These are phyloP conservation scores for Plasmodium sp. DNA, from an alignment of 169 alveolate genomes.

Conservation along the genomic window DNA sequence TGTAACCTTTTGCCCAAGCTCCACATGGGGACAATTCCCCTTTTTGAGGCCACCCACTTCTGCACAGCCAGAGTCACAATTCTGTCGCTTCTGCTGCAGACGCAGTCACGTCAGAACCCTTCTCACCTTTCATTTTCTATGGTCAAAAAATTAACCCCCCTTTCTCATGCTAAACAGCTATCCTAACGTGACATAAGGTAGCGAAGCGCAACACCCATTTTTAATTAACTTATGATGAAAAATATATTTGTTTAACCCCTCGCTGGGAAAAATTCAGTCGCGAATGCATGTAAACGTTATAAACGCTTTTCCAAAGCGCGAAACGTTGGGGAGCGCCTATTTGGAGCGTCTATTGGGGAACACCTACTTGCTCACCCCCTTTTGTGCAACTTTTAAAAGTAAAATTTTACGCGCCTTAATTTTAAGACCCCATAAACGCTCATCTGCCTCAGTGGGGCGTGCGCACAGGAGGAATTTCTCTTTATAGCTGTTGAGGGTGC, in stretches of 20 bases:
- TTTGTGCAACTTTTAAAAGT: background rate
- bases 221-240: constrained; percentile 3
- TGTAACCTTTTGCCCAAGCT: background rate
- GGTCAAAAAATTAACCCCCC: background rate
- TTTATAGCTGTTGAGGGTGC: background rate
- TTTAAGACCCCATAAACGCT: background rate
- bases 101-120: background rate
- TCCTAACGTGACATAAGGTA: background rate
- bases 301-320: background rate
- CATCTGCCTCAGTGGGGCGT: background rate
- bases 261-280: background rate
- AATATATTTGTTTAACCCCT: constrained; percentile 3
- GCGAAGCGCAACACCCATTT: background rate
- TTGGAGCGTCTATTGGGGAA: background rate
- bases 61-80: background rate
- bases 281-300: background rate
- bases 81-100: background rate
- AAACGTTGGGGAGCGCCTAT: background rate
- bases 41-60: background rate
- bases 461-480: background rate
- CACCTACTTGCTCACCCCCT: background rate
- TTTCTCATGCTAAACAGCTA: background rate
- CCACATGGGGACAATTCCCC: background rate
- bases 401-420: background rate
- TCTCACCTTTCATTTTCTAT: background rate